Conservation (phyloP, 495 filamentous ascomycete species). For the Amniculicola lignicola region DNA sequence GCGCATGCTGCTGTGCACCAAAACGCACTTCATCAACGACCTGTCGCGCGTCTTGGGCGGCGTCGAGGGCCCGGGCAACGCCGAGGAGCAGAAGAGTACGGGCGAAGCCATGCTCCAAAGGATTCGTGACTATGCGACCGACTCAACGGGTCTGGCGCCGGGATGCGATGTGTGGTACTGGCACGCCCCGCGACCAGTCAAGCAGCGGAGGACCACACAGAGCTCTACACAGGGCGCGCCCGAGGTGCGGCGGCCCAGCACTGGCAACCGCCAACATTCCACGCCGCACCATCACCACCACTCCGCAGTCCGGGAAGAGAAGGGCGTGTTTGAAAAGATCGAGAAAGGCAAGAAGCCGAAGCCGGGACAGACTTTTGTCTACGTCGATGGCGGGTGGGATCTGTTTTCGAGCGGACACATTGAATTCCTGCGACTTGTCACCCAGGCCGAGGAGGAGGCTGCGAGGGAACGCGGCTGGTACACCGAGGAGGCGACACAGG, state of each 20-base stretch:
- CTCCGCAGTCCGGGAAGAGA: constrained; percentile 29
- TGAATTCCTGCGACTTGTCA: constrained; percentile 79
- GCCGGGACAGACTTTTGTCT: constrained; percentile 80
- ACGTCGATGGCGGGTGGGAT: constrained; percentile 96
- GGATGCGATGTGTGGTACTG: constrained; percentile 80
- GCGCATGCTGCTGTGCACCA: constrained; percentile 91
- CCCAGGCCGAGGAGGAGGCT: constrained; percentile 63
- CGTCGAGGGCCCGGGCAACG: constrained; percentile 65
- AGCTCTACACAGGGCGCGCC: background rate
- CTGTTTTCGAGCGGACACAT: constrained; percentile 97
- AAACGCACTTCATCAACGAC: constrained; percentile 79
- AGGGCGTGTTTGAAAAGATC: constrained; percentile 54
- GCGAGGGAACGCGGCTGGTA: constrained; percentile 71
- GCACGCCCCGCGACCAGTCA: constrained; percentile 55
- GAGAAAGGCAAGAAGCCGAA: constrained; percentile 64
- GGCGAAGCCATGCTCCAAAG: constrained; percentile 65
- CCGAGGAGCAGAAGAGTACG: constrained; percentile 58
- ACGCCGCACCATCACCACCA: constrained; percentile 16
- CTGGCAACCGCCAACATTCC: background rate
- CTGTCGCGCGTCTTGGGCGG: constrained; percentile 65
- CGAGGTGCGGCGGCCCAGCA: background rate
- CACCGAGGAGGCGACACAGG: constrained; percentile 55
- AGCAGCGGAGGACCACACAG: constrained; percentile 42
- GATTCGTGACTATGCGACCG: constrained; percentile 80
- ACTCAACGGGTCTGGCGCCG: constrained; percentile 67